Evolutionary conservation across 768 basidiomycete genomes (phyloP), one percentile per base, ranked within the genome.

Genomic region (Sutorius australiensis): DNA sequence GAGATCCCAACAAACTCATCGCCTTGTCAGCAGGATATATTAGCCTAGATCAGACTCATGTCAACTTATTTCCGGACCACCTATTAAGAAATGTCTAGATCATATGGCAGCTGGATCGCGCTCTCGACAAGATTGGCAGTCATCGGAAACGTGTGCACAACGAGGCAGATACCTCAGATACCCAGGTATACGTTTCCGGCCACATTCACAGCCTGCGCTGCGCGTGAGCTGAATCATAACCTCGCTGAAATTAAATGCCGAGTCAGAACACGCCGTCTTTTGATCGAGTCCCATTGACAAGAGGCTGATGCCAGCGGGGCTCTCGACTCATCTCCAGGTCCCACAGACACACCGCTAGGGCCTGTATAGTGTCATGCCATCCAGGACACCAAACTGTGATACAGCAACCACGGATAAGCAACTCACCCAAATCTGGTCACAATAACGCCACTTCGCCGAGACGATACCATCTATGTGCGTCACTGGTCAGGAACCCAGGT

Each of bases 51-150:
- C 57, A 55, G 62, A 64, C 50, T 55, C 61, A 52, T 64, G 48
- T 51, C 53, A 59, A 53, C 60, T 57, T 68, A 70, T 70, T 69
- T 70, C 67, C 67, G 67, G 55, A 32, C 37, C 27, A 21, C 45
- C 60, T 50, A 62, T 51, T 53, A 46, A 44, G 51, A 46, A 51
- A 16, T 39, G 50, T 48, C 46, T 41, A 58, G 56, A 54, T 66
- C 46, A 41, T 37, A 24, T 19, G 19, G 12, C 45, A 40, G 33
- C 43, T 21, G 62, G 52, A 61, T 64, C 61, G 61, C 54, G 55
- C 53, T 50, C 49, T 64, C 40, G 57, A 60, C 67, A 31, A 64
- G 65, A 64, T 67, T 68, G 62, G 58, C 61, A 62, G 24, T 48
- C 55, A 51, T 46, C 44, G 40, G 39, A 24, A 68, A 66, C 68